Conservation (phyloP, 2,329 filamentous ascomycete species). For the Beauveria pseudobassiana region DNA sequence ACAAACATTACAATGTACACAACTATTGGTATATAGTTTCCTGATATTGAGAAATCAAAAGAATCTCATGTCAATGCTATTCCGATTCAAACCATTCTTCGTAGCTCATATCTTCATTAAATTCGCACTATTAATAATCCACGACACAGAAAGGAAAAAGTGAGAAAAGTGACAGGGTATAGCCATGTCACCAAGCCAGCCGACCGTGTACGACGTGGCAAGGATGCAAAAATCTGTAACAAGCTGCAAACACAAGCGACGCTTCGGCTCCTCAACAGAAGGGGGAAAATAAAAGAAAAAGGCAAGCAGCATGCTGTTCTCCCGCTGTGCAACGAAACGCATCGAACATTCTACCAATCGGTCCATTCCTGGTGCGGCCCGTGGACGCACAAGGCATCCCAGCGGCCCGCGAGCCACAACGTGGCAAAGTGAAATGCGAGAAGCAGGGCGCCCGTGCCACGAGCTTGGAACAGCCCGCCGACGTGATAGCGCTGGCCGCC, state of each 20-base stretch:
- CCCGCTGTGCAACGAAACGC: neutral
- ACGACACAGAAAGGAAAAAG: neutral
- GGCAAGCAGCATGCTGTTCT: neutral
- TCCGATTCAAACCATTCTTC: neutral
- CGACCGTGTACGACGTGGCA: neutral
- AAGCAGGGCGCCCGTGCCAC: slow-evolving; percentile 23
- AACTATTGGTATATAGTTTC: neutral
- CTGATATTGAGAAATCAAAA: no score
- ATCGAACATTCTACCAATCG: slow-evolving; percentile 20
- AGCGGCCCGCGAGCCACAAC: slow-evolving; percentile 27
- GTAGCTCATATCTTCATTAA: neutral
- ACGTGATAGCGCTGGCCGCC: slow-evolving; percentile 13
- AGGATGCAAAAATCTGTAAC: neutral
- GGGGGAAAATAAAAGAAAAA: neutral
- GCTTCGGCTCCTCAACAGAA: neutral
- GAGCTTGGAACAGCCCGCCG: slow-evolving; percentile 18
- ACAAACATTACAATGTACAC: neutral
- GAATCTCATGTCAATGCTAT: neutral
- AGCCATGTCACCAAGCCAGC: neutral
- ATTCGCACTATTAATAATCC: neutral
- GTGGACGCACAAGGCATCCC: slow-evolving; percentile 26
- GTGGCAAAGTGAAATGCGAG: slow-evolving; percentile 26
- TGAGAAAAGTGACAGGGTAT: neutral
- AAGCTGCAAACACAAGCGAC: neutral
- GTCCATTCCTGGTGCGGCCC: slow-evolving; percentile 22